Evolutionary conservation across 495 filamentous ascomycete genomes (phyloP), one percentile per base, ranked within the genome.

Genomic region (Neohortaea acidophila): DNA sequence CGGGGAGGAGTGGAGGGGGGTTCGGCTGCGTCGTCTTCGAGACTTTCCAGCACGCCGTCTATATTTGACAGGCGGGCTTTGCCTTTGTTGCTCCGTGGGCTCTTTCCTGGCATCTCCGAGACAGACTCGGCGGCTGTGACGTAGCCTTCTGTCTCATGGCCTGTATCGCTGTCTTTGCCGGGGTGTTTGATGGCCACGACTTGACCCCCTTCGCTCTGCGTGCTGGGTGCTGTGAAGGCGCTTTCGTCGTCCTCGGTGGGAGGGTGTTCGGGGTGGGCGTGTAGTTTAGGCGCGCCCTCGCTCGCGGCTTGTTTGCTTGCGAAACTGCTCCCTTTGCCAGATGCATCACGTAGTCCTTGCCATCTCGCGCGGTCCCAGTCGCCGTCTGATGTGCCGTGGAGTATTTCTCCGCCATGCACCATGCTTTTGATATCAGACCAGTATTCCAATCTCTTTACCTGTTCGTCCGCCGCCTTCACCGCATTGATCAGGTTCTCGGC

Each of bases 391-490:
- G 14, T 25, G 5, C 12, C 14, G 2, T 17, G 12, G 1, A 54
- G 55, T 0, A 66, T 64, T 18, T 66, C 59, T 4, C 75, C 75
- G 17, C 62, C 56, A 27, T 63, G 59, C 2, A 67, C 70, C 56
- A 80, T 67, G 25, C 59, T 67, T 41, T 72, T 77, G 44, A 81
- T 67, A 43, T 84, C 79, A 46, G 71, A 77, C 79, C 79, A 84
- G 52, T 74, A 84, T 48, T 82, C 76, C 17, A 83, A 58, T 41
- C 58, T 64, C 46, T 68, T 68, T 22, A 81, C 75, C 38, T 82
- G 73, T 33, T 70, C 68, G 36, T 82, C 77, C 0, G 79, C 79
- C 25, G 70, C 66, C 35, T 65, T 56, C 10, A 81, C 59, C 0
- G 79, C 72, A 18, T 53, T 61, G 24, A 61, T 57, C 4, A 84